Conservation (phyloP, 257 asterid species). For the Solanum habrochaites region DNA sequence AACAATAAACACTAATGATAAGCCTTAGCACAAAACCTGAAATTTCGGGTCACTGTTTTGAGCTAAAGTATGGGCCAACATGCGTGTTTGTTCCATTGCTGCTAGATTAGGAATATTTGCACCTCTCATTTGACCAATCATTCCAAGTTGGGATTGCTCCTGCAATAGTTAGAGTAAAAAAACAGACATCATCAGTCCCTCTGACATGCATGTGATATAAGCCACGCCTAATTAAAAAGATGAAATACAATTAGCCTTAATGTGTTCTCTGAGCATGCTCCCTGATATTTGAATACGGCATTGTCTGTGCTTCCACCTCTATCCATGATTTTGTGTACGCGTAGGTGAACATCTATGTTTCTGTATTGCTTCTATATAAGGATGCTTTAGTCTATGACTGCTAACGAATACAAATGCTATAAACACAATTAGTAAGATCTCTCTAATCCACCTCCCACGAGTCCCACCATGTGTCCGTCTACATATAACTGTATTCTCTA, state of each 20-base stretch:
- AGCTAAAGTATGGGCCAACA: conserved; percentile 89
- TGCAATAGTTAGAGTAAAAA: conserved; percentile 23
- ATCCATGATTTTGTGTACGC: neutral
- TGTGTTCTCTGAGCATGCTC: neutral
- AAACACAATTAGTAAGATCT: neutral
- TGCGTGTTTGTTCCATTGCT: conserved; percentile 87
- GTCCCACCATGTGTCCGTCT: neutral
- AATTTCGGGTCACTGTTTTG: conserved; percentile 92
- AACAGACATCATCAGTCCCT: neutral
- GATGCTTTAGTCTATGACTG: neutral
- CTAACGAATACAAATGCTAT: neutral
- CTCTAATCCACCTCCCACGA: neutral
- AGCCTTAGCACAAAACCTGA: conserved; percentile 44
- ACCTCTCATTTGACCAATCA: conserved; percentile 66
- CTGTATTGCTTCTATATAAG: neutral
- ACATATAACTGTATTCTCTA: neutral
- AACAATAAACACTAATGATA: neutral
- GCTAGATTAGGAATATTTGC: conserved; percentile 47
- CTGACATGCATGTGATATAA: neutral
- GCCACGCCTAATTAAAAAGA: conserved; percentile 1
- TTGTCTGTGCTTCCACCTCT: neutral
- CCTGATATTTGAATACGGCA: neutral
- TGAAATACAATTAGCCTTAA: neutral
- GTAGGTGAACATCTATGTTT: neutral
- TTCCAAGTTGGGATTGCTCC: conserved; percentile 75